Evolutionary conservation across 495 filamentous ascomycete genomes (phyloP).

Genomic region (Pyrenula massariospora): DNA sequence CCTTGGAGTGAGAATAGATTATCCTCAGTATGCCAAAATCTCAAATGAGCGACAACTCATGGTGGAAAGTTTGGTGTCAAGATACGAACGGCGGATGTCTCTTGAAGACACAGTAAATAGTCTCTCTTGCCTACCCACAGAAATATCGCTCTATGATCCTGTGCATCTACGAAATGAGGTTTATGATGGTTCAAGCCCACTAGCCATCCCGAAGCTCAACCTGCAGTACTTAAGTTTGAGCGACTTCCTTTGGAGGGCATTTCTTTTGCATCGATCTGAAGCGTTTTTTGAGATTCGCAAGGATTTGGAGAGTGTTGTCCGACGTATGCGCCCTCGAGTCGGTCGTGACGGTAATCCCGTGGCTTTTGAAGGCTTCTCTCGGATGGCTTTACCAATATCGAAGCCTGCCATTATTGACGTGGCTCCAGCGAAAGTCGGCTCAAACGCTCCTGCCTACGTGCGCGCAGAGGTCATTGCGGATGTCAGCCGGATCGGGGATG

Average conservation of each 20-base stretch:
- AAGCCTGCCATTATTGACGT: conserved; percentile 85
- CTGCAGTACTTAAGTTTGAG: conserved; percentile 91
- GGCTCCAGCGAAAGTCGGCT: conserved; percentile 72
- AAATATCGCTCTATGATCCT: conserved; percentile 69
- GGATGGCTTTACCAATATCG: conserved; percentile 78
- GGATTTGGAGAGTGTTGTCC: conserved; percentile 72
- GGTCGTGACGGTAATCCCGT: conserved; percentile 48
- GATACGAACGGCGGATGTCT: conserved; percentile 63
- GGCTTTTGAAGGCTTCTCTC: conserved; percentile 74
- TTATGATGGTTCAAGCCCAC: conserved; percentile 78
- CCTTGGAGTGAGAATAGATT: conserved; percentile 68
- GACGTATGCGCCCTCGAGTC: conserved; percentile 62
- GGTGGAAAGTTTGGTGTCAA: conserved; percentile 64
- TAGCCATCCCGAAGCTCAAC: conserved; percentile 90
- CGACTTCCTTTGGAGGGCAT: conserved; percentile 90
- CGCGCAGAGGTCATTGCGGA: conserved; percentile 84
- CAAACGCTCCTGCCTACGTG: conserved; percentile 72
- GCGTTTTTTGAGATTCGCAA: conserved; percentile 90
- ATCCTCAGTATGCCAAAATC: conserved; percentile 59
- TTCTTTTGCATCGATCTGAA: conserved; percentile 81
- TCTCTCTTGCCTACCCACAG: conserved; percentile 70
- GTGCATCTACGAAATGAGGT: conserved; percentile 74
- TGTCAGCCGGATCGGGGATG: conserved; percentile 61
- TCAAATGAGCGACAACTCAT: conserved; percentile 53
- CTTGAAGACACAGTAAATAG: conserved; percentile 71